phyloP scores from a whole-genome alignment of 2,329 filamentous ascomycete genomes.

The Diaporthe humulicola region DNA sequence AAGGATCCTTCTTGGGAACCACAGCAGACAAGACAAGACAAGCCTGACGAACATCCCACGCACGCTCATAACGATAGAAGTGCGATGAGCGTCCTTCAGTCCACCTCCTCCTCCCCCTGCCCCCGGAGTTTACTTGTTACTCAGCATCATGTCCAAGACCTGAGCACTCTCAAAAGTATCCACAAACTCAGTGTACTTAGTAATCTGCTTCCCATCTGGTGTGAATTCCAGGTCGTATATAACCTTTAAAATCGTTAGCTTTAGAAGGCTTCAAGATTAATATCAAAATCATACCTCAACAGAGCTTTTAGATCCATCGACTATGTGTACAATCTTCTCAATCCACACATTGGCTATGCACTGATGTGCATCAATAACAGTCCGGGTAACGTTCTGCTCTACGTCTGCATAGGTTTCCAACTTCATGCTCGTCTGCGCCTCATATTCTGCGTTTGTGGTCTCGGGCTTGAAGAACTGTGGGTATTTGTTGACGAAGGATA shows the following conservation, averaged over 20 bases:
- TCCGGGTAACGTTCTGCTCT: constrained; percentile 40
- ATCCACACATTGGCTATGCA: constrained; percentile 40
- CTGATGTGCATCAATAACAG: constrained; percentile 40
- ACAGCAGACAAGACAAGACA: too few relatives aligned
- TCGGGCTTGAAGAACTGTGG: constrained; percentile 43
- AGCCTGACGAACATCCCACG: neutral
- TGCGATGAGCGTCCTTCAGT: neutral
- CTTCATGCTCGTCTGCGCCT: constrained; percentile 39
- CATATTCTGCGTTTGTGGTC: constrained; percentile 44
- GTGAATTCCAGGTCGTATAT: constrained; percentile 42
- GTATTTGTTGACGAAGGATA: constrained; percentile 42
- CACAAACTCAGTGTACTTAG: constrained; percentile 43
- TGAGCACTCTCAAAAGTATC: constrained; percentile 42
- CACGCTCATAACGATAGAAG: neutral
- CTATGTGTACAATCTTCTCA: constrained; percentile 40
- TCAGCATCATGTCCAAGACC: constrained; percentile 43
- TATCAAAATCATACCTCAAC: constrained; percentile 38
- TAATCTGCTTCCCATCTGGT: constrained; percentile 41
- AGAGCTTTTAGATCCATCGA: constrained; percentile 31
- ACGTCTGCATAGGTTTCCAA: constrained; percentile 42
- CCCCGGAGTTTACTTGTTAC: too few relatives aligned
- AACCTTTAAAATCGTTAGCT: constrained; percentile 20
- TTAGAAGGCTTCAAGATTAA: neutral
- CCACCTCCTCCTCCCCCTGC: too few relatives aligned
- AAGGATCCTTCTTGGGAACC: neutral